A percentile compares a stretch with the other conserved stretches of the same genome.
Conservation (phyloP, 2,329 filamentous ascomycete genomes). For the Ceratocystis huliohia region DNA sequence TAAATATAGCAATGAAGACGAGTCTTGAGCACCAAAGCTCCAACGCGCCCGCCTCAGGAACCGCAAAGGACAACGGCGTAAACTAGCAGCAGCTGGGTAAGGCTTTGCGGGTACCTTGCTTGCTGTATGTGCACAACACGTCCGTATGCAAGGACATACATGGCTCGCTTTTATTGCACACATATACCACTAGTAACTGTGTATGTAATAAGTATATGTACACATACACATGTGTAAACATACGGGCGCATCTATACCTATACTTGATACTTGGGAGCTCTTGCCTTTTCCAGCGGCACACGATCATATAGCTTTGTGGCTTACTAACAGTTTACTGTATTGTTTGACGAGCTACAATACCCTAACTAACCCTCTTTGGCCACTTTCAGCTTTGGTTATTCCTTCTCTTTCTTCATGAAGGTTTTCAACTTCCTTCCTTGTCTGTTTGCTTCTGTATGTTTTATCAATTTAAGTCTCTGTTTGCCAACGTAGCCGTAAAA, state of each 20-base stretch:
- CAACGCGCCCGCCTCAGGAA: conserved; percentile 9
- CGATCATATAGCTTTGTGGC: too few species aligned
- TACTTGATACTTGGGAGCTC: background rate
- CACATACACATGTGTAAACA: background rate
- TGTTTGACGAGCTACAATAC: too few species aligned
- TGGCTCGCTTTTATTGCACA: background rate
- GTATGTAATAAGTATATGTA: background rate
- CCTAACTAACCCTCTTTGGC: background rate
- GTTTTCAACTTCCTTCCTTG: too few species aligned
- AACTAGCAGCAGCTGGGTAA: background rate
- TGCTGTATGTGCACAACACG: background rate
- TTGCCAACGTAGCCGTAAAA: background rate
- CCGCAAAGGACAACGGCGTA: background rate
- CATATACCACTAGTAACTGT: background rate
- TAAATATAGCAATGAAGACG: background rate
- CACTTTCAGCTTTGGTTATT: too few species aligned
- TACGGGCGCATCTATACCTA: background rate
- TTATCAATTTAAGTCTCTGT: background rate
- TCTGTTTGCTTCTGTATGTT: background rate
- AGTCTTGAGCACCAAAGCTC: conserved; percentile 7
- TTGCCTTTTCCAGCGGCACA: too few species aligned
- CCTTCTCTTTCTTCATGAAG: too few species aligned
- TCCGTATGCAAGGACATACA: background rate
- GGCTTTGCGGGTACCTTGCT: conserved; percentile 8
- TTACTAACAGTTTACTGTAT: too few species aligned